Base-by-base conservation (phyloP, 2,329 filamentous ascomycete genomes). In the Xylariaceae sp. region DNA sequence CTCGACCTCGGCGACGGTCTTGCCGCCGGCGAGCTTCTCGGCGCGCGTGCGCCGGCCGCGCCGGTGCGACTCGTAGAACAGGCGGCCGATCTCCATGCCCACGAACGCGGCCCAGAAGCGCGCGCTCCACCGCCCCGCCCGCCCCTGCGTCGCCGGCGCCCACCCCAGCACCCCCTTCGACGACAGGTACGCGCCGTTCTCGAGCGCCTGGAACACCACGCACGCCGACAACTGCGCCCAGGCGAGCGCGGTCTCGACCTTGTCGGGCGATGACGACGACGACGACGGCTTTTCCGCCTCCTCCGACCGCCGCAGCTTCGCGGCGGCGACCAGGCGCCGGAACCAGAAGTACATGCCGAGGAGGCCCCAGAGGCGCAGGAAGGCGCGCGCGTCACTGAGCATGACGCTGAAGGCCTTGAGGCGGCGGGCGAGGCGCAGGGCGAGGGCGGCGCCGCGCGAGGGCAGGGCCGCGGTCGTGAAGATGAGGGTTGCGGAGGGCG, bases 71-170 rank as follows among this genome's bases (percentile, higher is more conserved):
- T 83, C 77, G 50, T 79, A 72, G 44, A 78, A 67, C 56, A 96
- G 75, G 60, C 89, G 79, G 48, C 86, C 79, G 59, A 95, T 81
- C 77, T 97, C 91, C 57, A 93, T 77, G 19, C 83, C 83, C 6
- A 96, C 86, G 75, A 92, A 91, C 20, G 82, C 81, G 52, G 87
- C 85, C 91, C 93, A 98, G 60, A 89, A 90, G 44, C 91, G 81
- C 54, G 85, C 86, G 73, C 89, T 92, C 86, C 88, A 90, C 18
- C 86, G 71, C 74, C 83, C 88, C 70, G 88, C 86, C 63, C 76
- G 79, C 23, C 72, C 80, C 70, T 89, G 82, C 46, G 81, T 81
- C 46, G 81, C 79, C 14, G 80, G 77, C 5, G 74, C 73, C 75
- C 84, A 80, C 16, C 75, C 79, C 48, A 96, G 70, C 2, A 96